These are phyloP conservation scores for Neurospora sublineolata DNA, from an alignment of 495 filamentous ascomycete species.

Conservation along the genomic window DNA sequence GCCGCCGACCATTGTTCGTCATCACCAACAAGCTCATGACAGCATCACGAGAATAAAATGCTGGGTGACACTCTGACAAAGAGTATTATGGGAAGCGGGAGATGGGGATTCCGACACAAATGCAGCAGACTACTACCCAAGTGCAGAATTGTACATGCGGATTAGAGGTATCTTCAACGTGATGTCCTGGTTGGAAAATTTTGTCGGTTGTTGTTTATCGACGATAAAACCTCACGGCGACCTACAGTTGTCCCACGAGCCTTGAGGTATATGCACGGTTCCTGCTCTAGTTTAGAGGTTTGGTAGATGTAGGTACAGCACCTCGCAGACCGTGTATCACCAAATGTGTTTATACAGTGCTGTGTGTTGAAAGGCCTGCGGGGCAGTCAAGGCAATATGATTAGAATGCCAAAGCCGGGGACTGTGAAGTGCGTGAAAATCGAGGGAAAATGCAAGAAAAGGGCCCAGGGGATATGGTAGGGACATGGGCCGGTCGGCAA, in stretches of 20 bases:
- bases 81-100: not conserved
- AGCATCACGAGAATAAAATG: not conserved
- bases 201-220: not conserved
- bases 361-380: not conserved
- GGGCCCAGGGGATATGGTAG: not conserved
- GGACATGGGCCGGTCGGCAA: not conserved
- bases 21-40: not conserved
- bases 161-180: not conserved
- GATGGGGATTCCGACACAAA: not conserved
- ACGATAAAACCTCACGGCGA: not conserved
- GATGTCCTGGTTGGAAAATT: not conserved
- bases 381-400: not conserved
- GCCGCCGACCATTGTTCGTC: no score
- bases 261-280: not conserved
- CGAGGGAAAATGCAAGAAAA: not conserved
- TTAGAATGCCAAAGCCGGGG: not conserved
- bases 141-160: not conserved
- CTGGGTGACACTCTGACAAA: not conserved
- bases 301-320: not conserved
- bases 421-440: not conserved
- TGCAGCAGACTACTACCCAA: not conserved
- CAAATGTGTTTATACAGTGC: not conserved
- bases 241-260: not conserved
- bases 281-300: not conserved
- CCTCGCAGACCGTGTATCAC: not conserved